Conservation (phyloP, 768 basidiomycete species). For the Trametes sanguinea region DNA sequence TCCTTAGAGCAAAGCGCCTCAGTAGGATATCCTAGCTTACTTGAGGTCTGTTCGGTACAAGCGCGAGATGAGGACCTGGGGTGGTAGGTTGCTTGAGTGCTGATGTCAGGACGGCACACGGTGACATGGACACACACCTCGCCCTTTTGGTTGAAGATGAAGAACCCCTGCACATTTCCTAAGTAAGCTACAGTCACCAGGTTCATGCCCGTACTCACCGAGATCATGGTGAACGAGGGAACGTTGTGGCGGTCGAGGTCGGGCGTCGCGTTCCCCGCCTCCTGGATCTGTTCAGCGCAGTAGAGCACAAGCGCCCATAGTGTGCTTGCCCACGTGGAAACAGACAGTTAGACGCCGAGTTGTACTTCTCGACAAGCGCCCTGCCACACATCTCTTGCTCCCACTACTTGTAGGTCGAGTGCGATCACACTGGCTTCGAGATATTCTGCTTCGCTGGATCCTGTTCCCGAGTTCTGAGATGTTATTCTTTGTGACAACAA, state of each 20-base stretch:
- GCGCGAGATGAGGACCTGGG: conserved; percentile 90
- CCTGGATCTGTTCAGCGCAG: not conserved
- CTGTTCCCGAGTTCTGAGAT: too few species aligned
- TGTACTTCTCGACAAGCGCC: not conserved
- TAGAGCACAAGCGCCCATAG: not conserved
- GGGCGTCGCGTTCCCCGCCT: conserved; percentile 11
- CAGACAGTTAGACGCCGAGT: conserved; percentile 1
- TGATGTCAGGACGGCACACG: not conserved
- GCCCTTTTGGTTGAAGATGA: conserved; percentile 99
- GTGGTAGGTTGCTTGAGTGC: conserved; percentile 9
- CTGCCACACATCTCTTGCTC: too few species aligned
- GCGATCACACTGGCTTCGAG: too few species aligned
- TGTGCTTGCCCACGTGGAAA: conserved; percentile 3
- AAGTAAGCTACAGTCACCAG: not conserved
- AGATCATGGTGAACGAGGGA: conserved; percentile 42
- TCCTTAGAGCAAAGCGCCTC: not conserved
- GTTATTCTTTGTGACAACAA: too few species aligned
- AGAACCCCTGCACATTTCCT: conserved; percentile 73
- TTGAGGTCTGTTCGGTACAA: conserved; percentile 97
- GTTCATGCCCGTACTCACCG: conserved; percentile 36
- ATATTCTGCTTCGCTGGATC: too few species aligned
- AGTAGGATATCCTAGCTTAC: conserved; percentile 42
- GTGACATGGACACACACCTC: conserved; percentile 60
- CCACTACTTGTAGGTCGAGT: too few species aligned
- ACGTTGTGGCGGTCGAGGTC: conserved; percentile 1